Percentiles rank a stretch among this genome's conserved stretches.
Conservation (phyloP, 495 filamentous ascomycete species). For the Lophiotrema nucula region DNA sequence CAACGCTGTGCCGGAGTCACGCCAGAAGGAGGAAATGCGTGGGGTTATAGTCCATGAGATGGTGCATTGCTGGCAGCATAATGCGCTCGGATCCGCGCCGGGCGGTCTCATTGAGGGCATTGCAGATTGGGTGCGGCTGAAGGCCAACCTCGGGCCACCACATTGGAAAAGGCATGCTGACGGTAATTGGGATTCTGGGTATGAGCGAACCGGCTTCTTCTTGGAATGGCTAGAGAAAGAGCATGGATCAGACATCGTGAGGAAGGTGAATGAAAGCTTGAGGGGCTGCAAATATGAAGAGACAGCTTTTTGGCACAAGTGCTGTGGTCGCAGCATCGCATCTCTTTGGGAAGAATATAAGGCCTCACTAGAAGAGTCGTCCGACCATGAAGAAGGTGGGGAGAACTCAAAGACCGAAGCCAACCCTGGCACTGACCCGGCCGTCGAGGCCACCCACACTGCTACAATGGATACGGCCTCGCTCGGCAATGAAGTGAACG, state of each 20-base stretch:
- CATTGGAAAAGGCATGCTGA: slow-evolving; percentile 72
- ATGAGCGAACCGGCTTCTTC: slow-evolving; percentile 91
- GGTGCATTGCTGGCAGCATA: slow-evolving; percentile 93
- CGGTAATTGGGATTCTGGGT: slow-evolving; percentile 83
- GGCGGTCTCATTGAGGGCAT: slow-evolving; percentile 88
- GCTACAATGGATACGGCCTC: neutral
- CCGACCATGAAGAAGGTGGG: slow-evolving; percentile 1
- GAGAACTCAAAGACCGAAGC: too few relatives aligned
- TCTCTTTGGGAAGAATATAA: slow-evolving; percentile 76
- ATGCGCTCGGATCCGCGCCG: slow-evolving; percentile 61
- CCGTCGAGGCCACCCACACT: too few relatives aligned
- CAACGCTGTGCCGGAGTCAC: slow-evolving; percentile 39
- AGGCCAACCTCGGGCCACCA: slow-evolving; percentile 68
- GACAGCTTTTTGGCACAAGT: slow-evolving; percentile 66
- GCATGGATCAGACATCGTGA: slow-evolving; percentile 70
- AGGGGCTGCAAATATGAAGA: slow-evolving; percentile 57
- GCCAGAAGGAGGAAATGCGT: slow-evolving; percentile 60
- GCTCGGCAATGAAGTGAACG: neutral
- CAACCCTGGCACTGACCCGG: too few relatives aligned
- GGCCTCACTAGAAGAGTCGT: neutral
- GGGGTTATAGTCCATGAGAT: slow-evolving; percentile 91
- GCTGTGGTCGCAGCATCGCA: slow-evolving; percentile 63
- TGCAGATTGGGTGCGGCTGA: slow-evolving; percentile 88
- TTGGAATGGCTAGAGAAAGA: slow-evolving; percentile 67
- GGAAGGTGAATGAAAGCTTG: slow-evolving; percentile 69